A percentile compares a stretch with the other conserved stretches of the same genome.
phyloP scores from a whole-genome alignment of 257 asterid genomes.

The Forsythia suspensa region DNA sequence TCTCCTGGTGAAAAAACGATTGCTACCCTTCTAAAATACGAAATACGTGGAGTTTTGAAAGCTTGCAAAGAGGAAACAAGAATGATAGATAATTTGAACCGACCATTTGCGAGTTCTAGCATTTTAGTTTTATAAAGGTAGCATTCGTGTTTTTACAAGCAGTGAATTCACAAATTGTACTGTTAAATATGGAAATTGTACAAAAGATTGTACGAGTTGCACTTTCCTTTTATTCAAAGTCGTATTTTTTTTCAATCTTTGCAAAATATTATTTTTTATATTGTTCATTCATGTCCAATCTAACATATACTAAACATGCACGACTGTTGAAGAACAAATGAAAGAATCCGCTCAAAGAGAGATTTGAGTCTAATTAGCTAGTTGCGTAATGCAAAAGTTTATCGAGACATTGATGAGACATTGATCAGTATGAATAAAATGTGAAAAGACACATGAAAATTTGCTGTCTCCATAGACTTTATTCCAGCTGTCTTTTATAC shows the following conservation, averaged over 20 bases:
- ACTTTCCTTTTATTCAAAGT: too few species aligned
- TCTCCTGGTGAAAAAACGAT: too few species aligned
- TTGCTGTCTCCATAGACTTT: constrained; percentile 5
- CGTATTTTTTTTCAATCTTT: too few species aligned
- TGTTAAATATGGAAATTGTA: too few species aligned
- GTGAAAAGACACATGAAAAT: constrained; percentile 36
- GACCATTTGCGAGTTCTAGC: not conserved
- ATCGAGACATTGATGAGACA: not conserved
- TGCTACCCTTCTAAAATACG: not conserved
- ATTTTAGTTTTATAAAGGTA: too few species aligned
- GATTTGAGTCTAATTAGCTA: too few species aligned
- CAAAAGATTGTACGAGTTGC: too few species aligned
- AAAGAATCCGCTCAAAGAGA: not conserved
- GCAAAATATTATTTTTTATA: too few species aligned
- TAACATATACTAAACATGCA: not conserved
- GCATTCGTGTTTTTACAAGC: too few species aligned
- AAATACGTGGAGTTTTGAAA: not conserved
- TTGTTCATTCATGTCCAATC: too few species aligned
- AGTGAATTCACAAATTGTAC: too few species aligned
- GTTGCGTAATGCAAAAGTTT: not conserved
- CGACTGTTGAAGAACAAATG: not conserved
- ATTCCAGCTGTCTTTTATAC: constrained; percentile 14
- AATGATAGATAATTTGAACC: not conserved
- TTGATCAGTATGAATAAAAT: not conserved
- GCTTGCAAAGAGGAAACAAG: not conserved